Conservation (phyloP, 148 eudicot species). For the Vaccinium vitisidaea region DNA sequence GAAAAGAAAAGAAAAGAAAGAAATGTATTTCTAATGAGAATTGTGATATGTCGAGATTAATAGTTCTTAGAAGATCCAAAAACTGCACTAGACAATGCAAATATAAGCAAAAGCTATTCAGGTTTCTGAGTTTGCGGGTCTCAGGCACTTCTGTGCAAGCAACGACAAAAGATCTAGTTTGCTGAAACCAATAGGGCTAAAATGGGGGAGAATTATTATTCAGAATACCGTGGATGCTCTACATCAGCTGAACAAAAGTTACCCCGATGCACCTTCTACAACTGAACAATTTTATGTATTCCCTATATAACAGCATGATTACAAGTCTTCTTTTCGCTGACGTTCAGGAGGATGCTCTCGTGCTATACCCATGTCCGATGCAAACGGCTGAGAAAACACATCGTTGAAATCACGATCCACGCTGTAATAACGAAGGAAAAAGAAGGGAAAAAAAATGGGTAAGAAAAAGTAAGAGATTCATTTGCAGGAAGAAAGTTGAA, state of each 20-base stretch:
- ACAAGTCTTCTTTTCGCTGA: not conserved
- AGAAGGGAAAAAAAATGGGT: conserved; percentile 14
- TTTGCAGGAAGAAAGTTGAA: conserved; percentile 19
- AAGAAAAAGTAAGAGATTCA: conserved; percentile 23
- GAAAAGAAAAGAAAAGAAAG: no score
- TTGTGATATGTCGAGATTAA: no score
- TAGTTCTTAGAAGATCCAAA: no score
- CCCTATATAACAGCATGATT: not conserved
- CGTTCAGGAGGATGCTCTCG: conserved; percentile 15
- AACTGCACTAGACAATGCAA: no score
- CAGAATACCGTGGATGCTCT: not conserved
- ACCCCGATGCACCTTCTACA: not conserved
- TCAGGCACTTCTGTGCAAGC: no score
- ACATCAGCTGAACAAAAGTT: not conserved
- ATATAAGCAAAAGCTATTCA: no score
- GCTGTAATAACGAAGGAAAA: conserved; percentile 41
- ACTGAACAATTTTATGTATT: conserved; percentile 5
- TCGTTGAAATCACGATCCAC: conserved; percentile 28
- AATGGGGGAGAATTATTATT: not conserved
- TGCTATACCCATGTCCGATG: conserved; percentile 22
- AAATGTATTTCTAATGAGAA: no score
- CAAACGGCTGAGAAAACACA: conserved; percentile 23
- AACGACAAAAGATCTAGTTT: not conserved
- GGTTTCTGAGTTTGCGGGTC: no score
- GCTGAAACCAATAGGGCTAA: not conserved